Conservation (phyloP, 176 grass and related monocot genomes). For the Zea luxurians region DNA sequence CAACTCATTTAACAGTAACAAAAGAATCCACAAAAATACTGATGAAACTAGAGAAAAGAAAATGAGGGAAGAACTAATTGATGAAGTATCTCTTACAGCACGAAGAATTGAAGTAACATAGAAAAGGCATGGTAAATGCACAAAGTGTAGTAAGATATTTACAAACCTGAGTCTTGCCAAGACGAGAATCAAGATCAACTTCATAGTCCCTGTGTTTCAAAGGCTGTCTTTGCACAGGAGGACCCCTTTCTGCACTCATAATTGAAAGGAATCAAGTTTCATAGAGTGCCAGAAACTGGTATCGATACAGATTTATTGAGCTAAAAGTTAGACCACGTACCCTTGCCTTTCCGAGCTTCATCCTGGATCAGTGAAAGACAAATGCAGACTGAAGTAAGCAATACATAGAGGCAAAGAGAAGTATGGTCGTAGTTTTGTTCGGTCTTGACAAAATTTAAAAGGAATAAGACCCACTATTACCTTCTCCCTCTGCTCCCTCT, state of each 20-base stretch:
- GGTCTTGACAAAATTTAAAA: background rate
- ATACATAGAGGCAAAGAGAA: conserved; percentile 18
- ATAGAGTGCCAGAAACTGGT: background rate
- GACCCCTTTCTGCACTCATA: conserved; percentile 61
- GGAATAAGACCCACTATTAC: conserved; percentile 20
- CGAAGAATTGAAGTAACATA: background rate
- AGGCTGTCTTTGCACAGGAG: conserved; percentile 90
- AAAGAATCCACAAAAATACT: background rate
- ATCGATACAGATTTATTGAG: background rate
- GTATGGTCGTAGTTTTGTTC: background rate
- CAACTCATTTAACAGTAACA: background rate
- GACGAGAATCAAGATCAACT: conserved; percentile 92
- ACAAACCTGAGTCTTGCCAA: conserved; percentile 96
- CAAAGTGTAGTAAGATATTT: background rate
- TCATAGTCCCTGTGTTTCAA: conserved; percentile 99
- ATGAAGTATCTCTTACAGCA: background rate
- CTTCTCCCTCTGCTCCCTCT: conserved; percentile 78
- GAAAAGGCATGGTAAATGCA: background rate
- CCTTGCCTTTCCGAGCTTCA: conserved; percentile 63
- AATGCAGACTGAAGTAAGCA: conserved; percentile 27
- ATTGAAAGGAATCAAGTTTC: background rate
- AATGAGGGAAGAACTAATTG: background rate
- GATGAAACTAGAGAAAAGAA: background rate
- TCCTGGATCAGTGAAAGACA: conserved; percentile 42
- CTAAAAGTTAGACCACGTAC: conserved; percentile 31